A percentile compares a stretch with the other conserved stretches of the same genome.
Evolutionary conservation across 352 stramenopile species (phyloP).

Genomic region (Globisporangium viniferum): DNA sequence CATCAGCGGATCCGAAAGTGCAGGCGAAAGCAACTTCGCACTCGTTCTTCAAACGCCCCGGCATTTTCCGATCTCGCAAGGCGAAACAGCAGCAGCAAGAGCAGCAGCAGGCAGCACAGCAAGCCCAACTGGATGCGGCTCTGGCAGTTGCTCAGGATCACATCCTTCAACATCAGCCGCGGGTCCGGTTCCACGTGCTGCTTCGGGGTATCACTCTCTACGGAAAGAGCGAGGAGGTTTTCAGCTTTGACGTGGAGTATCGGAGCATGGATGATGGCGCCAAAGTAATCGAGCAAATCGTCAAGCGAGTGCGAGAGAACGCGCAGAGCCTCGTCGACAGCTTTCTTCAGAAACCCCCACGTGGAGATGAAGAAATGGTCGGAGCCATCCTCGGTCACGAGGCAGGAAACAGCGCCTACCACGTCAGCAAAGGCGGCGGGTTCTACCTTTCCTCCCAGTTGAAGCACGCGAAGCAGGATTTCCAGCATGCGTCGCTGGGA

Average conservation of each 20-base stretch:
- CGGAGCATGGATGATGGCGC: background rate
- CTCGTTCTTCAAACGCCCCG: slow-evolving; percentile 29
- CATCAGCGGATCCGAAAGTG: background rate
- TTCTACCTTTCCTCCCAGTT: slow-evolving; percentile 41
- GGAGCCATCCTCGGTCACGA: slow-evolving; percentile 29
- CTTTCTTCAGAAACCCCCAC: slow-evolving; percentile 21
- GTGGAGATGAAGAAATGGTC: slow-evolving; percentile 56
- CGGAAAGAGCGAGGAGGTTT: slow-evolving; percentile 1
- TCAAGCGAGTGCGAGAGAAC: background rate
- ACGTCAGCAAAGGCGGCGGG: slow-evolving; percentile 33
- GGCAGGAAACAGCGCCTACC: slow-evolving; percentile 17
- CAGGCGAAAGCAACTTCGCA: slow-evolving; percentile 3
- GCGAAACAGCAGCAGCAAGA: slow-evolving; percentile 9
- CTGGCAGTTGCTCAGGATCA: background rate
- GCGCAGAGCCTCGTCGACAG: slow-evolving; percentile 4
- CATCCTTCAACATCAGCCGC: background rate
- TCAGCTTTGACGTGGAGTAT: slow-evolving; percentile 17
- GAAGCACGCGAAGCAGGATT: slow-evolving; percentile 17
- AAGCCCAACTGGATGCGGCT: background rate
- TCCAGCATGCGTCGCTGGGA: slow-evolving; percentile 24
- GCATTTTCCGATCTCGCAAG: slow-evolving; percentile 23
- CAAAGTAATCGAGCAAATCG: slow-evolving; percentile 1
- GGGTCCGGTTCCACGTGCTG: slow-evolving; percentile 12
- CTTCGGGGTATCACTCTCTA: slow-evolving; percentile 5
- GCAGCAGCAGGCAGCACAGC: background rate